These are phyloP conservation scores for Aaosphaeria arxii DNA, from an alignment of 2,329 filamentous ascomycete species.

Conservation along the genomic window DNA sequence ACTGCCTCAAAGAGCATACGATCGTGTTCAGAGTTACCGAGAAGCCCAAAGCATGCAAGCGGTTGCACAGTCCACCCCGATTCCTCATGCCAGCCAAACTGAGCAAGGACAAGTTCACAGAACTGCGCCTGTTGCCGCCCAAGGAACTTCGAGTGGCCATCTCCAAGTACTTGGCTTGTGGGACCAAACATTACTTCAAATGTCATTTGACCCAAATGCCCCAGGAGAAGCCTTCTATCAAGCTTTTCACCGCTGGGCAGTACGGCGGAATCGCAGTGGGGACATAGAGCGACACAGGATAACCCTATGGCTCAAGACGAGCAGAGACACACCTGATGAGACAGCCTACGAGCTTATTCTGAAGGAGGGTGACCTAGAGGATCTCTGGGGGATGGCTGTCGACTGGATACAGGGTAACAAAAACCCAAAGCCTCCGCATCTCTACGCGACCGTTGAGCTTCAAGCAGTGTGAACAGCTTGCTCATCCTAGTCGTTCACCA, in stretches of 20 bases:
- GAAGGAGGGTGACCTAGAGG: conserved; percentile 2
- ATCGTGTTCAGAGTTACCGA: not conserved
- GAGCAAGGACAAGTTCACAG: conserved; percentile 1
- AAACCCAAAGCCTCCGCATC: conserved; percentile 4
- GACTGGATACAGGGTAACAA: conserved; percentile 5
- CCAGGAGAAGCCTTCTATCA: conserved; percentile 4
- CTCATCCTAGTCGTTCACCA: not conserved
- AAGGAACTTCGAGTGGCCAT: conserved; percentile 2
- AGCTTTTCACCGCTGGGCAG: conserved; percentile 3
- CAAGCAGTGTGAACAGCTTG: conserved; percentile 3
- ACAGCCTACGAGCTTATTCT: conserved; percentile 3
- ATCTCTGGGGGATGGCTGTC: conserved; percentile 2
- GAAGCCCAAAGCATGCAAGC: conserved; percentile 1
- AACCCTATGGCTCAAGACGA: conserved; percentile 3
- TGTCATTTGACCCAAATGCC: conserved; percentile 2
- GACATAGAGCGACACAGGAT: conserved; percentile 5
- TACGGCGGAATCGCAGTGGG: conserved; percentile 3
- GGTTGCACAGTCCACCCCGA: not conserved
- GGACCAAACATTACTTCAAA: conserved; percentile 2
- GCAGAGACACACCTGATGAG: conserved; percentile 3
- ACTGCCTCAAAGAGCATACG: not conserved
- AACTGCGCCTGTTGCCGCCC: conserved; percentile 1
- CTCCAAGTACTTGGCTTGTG: conserved; percentile 1
- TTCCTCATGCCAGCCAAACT: conserved; percentile 1
- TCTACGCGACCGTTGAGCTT: conserved; percentile 3